Conservation (phyloP, 2,329 filamentous ascomycete species). For the Arthroderma sp. region DNA sequence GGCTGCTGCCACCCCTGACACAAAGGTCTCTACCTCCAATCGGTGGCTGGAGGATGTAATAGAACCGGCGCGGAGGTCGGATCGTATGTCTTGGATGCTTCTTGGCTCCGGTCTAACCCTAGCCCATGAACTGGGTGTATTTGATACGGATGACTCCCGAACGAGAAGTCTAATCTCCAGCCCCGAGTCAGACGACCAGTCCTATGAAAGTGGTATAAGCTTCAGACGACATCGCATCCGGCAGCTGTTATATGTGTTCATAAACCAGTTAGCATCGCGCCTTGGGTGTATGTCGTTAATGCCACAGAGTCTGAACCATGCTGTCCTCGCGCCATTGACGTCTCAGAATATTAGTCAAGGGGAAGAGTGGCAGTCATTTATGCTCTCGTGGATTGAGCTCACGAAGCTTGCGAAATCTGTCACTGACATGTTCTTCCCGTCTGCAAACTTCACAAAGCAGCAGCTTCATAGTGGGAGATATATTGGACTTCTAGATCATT, state of each 20-base stretch:
- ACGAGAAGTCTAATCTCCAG: slow-evolving; percentile 11
- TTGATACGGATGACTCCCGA: slow-evolving; percentile 28
- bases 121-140: slow-evolving; percentile 40
- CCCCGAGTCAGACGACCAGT: slow-evolving; percentile 7
- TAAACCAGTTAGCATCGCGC: slow-evolving; percentile 40
- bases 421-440: slow-evolving; percentile 41
- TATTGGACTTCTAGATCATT: slow-evolving; percentile 36
- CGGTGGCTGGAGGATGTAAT: slow-evolving; percentile 43
- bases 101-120: slow-evolving; percentile 41
- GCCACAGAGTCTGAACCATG: slow-evolving; percentile 31
- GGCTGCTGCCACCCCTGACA: slow-evolving; percentile 13
- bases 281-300: slow-evolving; percentile 41
- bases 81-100: slow-evolving; percentile 49
- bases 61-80: slow-evolving; percentile 39
- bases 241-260: slow-evolving; percentile 33
- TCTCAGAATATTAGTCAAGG: slow-evolving; percentile 15
- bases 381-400: slow-evolving; percentile 40
- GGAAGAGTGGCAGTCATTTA: slow-evolving; percentile 39
- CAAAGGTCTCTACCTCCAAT: slow-evolving; percentile 19
- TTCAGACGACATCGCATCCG: slow-evolving; percentile 21
- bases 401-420: slow-evolving; percentile 38
- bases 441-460: slow-evolving; percentile 26
- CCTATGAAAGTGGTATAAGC: slow-evolving; percentile 21
- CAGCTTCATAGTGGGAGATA: slow-evolving; percentile 37
- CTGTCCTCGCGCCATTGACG: slow-evolving; percentile 27